Evolutionary conservation across 768 basidiomycete species (phyloP).

Genomic region (Pleurotus pulmonarius): DNA sequence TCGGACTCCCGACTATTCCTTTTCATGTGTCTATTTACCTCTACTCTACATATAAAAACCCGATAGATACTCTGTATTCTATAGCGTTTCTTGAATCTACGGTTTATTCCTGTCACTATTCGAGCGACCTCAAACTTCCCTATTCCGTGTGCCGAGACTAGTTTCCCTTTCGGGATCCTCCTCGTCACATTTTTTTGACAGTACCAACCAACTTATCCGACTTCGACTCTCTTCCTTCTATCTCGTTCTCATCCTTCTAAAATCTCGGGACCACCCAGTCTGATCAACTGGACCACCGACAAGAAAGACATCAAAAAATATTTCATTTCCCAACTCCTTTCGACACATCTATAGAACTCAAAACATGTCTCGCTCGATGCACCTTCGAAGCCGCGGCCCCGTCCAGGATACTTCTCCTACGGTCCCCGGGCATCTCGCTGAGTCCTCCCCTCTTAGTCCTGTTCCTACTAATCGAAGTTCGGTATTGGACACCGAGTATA

Average conservation of each 20-base stretch:
- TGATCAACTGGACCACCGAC: constrained; percentile 1
- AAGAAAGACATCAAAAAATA: background rate
- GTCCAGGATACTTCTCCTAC: background rate
- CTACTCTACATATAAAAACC: no score
- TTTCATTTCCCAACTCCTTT: background rate
- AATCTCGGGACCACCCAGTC: background rate
- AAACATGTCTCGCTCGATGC: background rate
- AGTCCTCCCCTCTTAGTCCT: background rate
- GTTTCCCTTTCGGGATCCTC: background rate
- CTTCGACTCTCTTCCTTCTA: background rate
- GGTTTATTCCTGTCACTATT: no score
- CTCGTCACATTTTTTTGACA: constrained; percentile 5
- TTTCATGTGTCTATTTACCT: no score
- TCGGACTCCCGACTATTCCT: no score
- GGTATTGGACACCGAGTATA: background rate
- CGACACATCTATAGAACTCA: background rate
- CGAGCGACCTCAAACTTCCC: no score
- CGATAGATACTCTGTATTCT: no score
- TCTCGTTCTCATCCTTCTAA: background rate
- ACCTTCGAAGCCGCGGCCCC: background rate
- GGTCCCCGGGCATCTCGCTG: background rate
- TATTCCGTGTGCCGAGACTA: background rate
- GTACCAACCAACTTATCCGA: background rate
- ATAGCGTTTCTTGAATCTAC: no score
- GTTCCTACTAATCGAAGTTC: background rate